These are phyloP conservation scores for Endoconidiophora laricicola DNA, from an alignment of 2,329 filamentous ascomycete genomes.

Conservation along the genomic window DNA sequence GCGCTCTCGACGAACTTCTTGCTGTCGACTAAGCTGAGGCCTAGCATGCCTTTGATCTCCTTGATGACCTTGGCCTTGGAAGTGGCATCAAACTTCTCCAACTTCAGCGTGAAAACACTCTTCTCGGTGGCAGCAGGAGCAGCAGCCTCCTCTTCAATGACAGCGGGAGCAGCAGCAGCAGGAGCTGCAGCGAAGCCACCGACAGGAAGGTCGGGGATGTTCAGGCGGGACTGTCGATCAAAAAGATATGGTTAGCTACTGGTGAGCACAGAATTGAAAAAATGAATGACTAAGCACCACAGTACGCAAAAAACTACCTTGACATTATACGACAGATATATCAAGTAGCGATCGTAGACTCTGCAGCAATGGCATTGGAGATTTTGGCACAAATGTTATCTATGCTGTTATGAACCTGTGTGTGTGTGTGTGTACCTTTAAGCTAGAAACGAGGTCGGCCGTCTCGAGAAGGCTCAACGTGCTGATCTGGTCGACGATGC, in stretches of 20 bases:
- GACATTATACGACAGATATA: no score
- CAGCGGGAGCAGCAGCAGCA: slow-evolving; percentile 39
- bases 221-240: slow-evolving; percentile 34
- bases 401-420: background rate
- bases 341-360: no score
- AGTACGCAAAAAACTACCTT: no score
- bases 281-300: no score
- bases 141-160: slow-evolving; percentile 57
- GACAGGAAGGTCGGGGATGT: slow-evolving; percentile 94
- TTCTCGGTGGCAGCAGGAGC: slow-evolving; percentile 85
- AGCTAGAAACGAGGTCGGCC: slow-evolving; percentile 78
- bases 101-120: slow-evolving; percentile 92
- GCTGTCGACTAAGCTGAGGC: slow-evolving; percentile 90
- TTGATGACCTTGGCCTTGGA: slow-evolving; percentile 99
- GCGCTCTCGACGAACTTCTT: slow-evolving; percentile 99
- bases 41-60: slow-evolving; percentile 93
- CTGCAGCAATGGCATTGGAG: background rate
- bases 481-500: slow-evolving; percentile 97
- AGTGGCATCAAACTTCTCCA: slow-evolving; percentile 70
- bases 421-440: slow-evolving; percentile 55
- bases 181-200: slow-evolving; percentile 69
- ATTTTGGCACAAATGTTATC: no score
- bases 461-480: slow-evolving; percentile 96
- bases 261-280: background rate
- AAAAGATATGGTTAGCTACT: background rate